Base-by-base conservation (phyloP, 768 basidiomycete species). In the Mycena vitilis region DNA sequence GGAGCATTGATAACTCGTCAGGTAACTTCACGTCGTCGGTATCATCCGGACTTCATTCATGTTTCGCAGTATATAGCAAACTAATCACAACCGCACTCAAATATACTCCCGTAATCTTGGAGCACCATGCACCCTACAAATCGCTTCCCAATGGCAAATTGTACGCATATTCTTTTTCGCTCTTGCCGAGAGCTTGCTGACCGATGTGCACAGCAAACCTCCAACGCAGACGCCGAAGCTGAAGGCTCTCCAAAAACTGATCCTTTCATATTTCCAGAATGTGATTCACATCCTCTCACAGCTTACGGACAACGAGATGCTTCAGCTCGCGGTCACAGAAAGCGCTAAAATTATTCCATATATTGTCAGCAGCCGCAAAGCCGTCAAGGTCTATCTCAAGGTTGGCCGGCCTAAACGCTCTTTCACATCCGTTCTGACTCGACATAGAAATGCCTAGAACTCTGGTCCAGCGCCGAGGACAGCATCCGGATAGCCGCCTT, bases 341-440 rank as follows among this genome's bases (percentile, higher is more conserved):
- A 95, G 91, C 66, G 88, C 92, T 0, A 98, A 96, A 79, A 83
- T 99, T 34, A 80, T 98, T 7, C 97, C 98, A 0, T 98, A 96
- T 78, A 85, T 98, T 34, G 86, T 91, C 60, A 88, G 88, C 68
- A 95, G 91, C 72, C 87, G 95, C 45, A 98, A 94, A 78, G 87
- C 92, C 34, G 85, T 98, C 40, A 94, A 95, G 77, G 81, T 86
- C 15, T 98, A 97, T 78, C 83, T 98, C 55, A 98, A 98, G 84
- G 95, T 92, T 13, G 76, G 42, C 23, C 25, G 53, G 60, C 18
- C 54, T 47, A 45, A 22, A 18, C 47, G 5, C 57, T 49, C 57
- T 25, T 23, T 73, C 52, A 65, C 23, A 49, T 51, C 30, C 37
- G 45, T 73, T 64, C 64, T 66, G 37, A 65, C 56, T 48, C 54